Evolutionary conservation across 257 asterid genomes (phyloP).

Genomic region (Nicotiana benthamiana): DNA sequence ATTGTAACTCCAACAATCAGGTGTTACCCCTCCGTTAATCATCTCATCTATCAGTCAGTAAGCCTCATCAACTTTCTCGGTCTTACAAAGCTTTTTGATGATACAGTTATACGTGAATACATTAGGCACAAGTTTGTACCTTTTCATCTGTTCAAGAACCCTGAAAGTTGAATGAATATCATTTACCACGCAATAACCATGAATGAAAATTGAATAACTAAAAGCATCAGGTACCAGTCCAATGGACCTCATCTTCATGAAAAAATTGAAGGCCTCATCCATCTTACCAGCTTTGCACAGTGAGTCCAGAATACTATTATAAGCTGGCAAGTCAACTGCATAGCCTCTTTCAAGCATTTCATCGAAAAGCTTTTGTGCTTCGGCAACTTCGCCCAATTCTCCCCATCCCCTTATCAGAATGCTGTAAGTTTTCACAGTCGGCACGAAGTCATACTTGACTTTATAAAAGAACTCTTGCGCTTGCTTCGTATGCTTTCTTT

Average conservation of each 20-base stretch:
- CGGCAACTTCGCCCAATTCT: conserved; percentile 37
- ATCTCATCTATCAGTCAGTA: conserved; percentile 66
- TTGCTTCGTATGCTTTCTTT: conserved; percentile 52
- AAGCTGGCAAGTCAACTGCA: conserved; percentile 62
- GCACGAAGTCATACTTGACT: conserved; percentile 35
- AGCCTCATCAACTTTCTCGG: conserved; percentile 56
- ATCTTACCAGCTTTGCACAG: conserved; percentile 69
- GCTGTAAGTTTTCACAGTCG: conserved; percentile 58
- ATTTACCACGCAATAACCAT: conserved; percentile 41
- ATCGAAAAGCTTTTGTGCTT: conserved; percentile 54
- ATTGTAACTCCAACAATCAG: conserved; percentile 77
- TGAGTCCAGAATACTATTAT: conserved; percentile 60
- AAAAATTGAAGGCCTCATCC: conserved; percentile 55
- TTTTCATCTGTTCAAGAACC: conserved; percentile 63
- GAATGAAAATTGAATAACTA: conserved; percentile 67
- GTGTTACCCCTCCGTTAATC: conserved; percentile 39
- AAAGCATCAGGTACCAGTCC: conserved; percentile 77
- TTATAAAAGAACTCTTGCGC: conserved; percentile 69
- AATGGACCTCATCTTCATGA: conserved; percentile 38
- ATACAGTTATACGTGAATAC: conserved; percentile 67
- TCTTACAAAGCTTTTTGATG: conserved; percentile 68
- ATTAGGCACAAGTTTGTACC: conserved; percentile 56
- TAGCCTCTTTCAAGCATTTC: conserved; percentile 70
- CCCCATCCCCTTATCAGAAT: conserved; percentile 91
- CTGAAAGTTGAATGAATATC: conserved; percentile 62